Evolutionary conservation across 164 flowering plant genomes (phyloP).

Genomic region (Cinnamomum chago): DNA sequence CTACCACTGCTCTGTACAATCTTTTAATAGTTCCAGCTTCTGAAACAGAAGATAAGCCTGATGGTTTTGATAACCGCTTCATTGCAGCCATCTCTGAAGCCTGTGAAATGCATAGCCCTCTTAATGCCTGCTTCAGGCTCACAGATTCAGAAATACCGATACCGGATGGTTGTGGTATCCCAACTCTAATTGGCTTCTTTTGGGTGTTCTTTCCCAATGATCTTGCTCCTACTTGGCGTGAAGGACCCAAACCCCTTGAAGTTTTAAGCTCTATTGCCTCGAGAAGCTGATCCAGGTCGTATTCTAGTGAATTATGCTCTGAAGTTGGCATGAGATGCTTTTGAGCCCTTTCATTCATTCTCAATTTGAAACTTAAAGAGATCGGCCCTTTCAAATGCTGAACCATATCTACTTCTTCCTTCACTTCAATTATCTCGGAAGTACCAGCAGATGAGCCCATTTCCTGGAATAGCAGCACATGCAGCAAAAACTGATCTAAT

Average conservation of each 20-base stretch:
- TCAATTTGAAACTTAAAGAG: conserved; percentile 14
- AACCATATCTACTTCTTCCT: conserved; percentile 30
- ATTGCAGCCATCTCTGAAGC: conserved; percentile 93
- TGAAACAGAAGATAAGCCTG: conserved; percentile 34
- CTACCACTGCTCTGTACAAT: conserved; percentile 53
- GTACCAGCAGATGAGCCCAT: conserved; percentile 37
- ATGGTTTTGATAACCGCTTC: conserved; percentile 55
- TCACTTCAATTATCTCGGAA: conserved; percentile 64
- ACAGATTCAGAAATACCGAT: conserved; percentile 72
- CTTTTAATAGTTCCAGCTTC: conserved; percentile 62
- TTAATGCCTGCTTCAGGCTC: conserved; percentile 80
- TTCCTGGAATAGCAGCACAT: background rate
- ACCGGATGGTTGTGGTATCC: conserved; percentile 46
- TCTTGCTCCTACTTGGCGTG: conserved; percentile 27
- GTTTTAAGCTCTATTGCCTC: conserved; percentile 45
- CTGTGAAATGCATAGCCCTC: conserved; percentile 87
- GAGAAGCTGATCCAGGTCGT: conserved; percentile 62
- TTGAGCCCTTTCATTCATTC: conserved; percentile 21
- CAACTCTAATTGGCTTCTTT: conserved; percentile 65
- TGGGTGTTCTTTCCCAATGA: conserved; percentile 38
- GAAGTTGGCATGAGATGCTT: conserved; percentile 18
- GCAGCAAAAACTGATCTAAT: background rate
- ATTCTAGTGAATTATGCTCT: conserved; percentile 41
- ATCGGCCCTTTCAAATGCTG: conserved; percentile 16
- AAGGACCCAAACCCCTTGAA: conserved; percentile 24